Conservation (phyloP, 306 rosid genomes). For the Datisca glomerata region DNA sequence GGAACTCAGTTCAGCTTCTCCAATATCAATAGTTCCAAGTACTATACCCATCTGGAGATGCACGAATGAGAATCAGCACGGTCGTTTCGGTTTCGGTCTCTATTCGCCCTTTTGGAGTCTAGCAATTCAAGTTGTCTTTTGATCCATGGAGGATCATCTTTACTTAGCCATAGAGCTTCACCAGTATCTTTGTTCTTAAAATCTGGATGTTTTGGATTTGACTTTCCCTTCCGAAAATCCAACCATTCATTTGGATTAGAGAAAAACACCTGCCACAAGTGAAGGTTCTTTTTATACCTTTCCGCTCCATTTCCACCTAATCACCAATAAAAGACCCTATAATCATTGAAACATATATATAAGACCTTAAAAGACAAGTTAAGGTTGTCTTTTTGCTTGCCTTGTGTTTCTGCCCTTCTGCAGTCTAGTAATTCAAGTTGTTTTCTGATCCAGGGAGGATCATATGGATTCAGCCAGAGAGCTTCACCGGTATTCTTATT, state of each 20-base stretch:
- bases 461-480: constrained; percentile 42
- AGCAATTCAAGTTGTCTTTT: too few species aligned
- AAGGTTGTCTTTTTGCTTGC: too few species aligned
- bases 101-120: constrained; percentile 14
- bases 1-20: background rate
- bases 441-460: constrained; percentile 84
- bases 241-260: constrained; percentile 71
- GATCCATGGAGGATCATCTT: too few species aligned
- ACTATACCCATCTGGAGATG: constrained; percentile 30
- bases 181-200: background rate
- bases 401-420: constrained; percentile 13
- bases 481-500: constrained; percentile 68
- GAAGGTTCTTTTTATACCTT: constrained; percentile 25
- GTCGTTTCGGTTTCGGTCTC: constrained; percentile 14
- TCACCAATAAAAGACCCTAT: too few species aligned
- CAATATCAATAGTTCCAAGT: background rate
- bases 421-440: constrained; percentile 55
- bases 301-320: constrained; percentile 20
- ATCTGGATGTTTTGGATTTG: constrained; percentile 4
- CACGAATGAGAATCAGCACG: constrained; percentile 14
- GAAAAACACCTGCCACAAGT: constrained; percentile 79
- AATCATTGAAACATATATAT: too few species aligned
- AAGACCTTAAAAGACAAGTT: too few species aligned
- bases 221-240: constrained; percentile 55
- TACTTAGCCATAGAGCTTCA: background rate